Conservation (phyloP, 495 filamentous ascomycete species). For the Penicillium coffeae region DNA sequence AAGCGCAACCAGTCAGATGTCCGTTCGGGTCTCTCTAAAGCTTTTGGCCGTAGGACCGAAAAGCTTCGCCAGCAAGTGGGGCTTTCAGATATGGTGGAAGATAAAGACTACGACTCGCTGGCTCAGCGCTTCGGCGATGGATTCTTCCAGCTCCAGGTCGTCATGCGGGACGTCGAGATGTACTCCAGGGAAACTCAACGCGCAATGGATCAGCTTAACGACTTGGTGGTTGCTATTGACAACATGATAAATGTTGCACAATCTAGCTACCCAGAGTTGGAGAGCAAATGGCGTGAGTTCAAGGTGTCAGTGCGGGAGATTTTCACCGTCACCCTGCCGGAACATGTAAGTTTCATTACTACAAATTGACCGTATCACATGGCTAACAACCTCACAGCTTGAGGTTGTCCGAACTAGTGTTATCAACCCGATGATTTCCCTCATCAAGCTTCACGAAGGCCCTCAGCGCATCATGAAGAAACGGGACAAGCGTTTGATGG, state of each 20-base stretch:
- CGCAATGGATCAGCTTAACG: constrained; percentile 69
- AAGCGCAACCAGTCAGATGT: constrained; percentile 91
- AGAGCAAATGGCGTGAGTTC: constrained; percentile 87
- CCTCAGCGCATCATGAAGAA: constrained; percentile 87
- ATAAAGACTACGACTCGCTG: constrained; percentile 70
- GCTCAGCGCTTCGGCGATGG: constrained; percentile 80
- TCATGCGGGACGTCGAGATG: constrained; percentile 82
- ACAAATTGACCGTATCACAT: too few species aligned
- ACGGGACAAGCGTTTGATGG: constrained; percentile 80
- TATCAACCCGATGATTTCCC: constrained; percentile 78
- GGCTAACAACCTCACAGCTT: constrained; percentile 47
- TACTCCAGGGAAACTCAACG: constrained; percentile 70
- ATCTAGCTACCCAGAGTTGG: constrained; percentile 71
- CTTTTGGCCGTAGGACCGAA: constrained; percentile 80
- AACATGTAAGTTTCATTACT: constrained; percentile 59
- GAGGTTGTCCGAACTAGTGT: constrained; percentile 71
- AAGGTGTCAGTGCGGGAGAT: constrained; percentile 79
- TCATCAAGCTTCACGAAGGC: constrained; percentile 75
- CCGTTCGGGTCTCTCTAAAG: constrained; percentile 74
- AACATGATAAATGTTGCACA: constrained; percentile 53
- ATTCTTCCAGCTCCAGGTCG: constrained; percentile 83
- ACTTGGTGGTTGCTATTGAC: constrained; percentile 68
- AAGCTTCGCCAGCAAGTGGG: constrained; percentile 68
- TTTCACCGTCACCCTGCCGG: constrained; percentile 67
- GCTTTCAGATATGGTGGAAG: constrained; percentile 63